Conservation (phyloP, 169 alveolate species). For the Babesia gibsoni region DNA sequence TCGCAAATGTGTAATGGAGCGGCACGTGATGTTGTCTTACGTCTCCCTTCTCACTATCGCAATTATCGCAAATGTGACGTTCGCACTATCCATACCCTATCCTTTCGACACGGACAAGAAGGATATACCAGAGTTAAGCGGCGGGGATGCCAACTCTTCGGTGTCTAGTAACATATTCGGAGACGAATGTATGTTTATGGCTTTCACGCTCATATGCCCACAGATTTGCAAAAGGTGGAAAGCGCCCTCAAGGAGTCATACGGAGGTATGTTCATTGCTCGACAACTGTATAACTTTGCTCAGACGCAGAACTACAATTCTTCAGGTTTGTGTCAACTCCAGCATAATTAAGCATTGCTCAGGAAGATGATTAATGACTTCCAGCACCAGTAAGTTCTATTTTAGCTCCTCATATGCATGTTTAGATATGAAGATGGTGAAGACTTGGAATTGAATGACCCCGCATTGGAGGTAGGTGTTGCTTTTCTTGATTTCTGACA, state of each 20-base stretch:
- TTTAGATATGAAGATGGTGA: constrained; percentile 29
- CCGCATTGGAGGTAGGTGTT: constrained; percentile 1
- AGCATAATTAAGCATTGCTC: background rate
- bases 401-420: no score
- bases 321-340: constrained; percentile 20
- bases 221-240: constrained; percentile 52
- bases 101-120: no score
- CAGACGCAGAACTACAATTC: constrained; percentile 46
- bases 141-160: background rate
- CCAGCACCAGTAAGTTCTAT: background rate
- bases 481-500: background rate
- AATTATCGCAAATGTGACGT: background rate
- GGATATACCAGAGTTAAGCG: no score
- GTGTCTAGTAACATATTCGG: constrained; percentile 9
- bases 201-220: background rate
- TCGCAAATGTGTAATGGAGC: background rate
- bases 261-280: constrained; percentile 42
- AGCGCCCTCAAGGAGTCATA: constrained; percentile 19
- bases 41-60: background rate
- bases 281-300: background rate
- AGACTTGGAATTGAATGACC: constrained; percentile 10
- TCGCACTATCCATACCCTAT: no score
- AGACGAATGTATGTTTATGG: constrained; percentile 7
- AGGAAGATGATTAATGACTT: constrained; percentile 57
- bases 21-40: background rate